phyloP scores from a whole-genome alignment of 2,329 filamentous ascomycete species.

The Knoxdaviesia proteae region DNA sequence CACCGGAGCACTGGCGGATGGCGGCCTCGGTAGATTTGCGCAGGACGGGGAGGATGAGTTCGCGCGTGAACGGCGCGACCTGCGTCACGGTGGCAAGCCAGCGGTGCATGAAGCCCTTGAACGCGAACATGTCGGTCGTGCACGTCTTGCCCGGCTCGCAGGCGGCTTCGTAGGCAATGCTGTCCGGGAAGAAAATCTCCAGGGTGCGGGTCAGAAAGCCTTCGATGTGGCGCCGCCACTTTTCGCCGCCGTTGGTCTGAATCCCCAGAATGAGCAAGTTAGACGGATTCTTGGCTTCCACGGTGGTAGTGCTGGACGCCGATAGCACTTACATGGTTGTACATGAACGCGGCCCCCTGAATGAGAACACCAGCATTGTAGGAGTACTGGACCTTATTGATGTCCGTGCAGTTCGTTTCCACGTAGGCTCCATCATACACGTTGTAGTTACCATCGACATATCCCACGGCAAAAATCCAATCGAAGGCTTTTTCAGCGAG shows the following conservation, averaged over 20 bases:
- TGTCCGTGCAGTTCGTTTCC: constrained; percentile 26
- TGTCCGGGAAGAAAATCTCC: constrained; percentile 26
- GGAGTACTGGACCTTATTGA: constrained; percentile 32
- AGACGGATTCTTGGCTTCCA: no score
- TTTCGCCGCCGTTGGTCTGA: constrained; percentile 10
- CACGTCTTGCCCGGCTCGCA: constrained; percentile 36
- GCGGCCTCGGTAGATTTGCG: constrained; percentile 30
- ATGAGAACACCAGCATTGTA: constrained; percentile 33
- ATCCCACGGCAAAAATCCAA: constrained; percentile 28
- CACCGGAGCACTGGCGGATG: constrained; percentile 31
- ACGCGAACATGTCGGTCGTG: constrained; percentile 40
- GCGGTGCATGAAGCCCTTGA: constrained; percentile 38
- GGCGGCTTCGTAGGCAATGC: constrained; percentile 38
- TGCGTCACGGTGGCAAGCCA: constrained; percentile 33
- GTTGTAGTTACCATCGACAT: constrained; percentile 34
- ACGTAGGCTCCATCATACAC: constrained; percentile 37
- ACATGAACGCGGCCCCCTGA: constrained; percentile 36
- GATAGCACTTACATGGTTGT: constrained; percentile 21
- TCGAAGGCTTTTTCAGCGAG: constrained; percentile 34
- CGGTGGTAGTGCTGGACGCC: no score
- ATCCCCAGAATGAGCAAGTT: background rate
- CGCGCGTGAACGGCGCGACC: constrained; percentile 30
- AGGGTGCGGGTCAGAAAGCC: constrained; percentile 25
- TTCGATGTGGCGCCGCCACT: constrained; percentile 31
- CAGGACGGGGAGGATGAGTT: constrained; percentile 29